Evolutionary conservation across 345 rosid genomes (phyloP), one percentile per base, ranked within the genome.

Genomic region (Litchi chinensis): DNA sequence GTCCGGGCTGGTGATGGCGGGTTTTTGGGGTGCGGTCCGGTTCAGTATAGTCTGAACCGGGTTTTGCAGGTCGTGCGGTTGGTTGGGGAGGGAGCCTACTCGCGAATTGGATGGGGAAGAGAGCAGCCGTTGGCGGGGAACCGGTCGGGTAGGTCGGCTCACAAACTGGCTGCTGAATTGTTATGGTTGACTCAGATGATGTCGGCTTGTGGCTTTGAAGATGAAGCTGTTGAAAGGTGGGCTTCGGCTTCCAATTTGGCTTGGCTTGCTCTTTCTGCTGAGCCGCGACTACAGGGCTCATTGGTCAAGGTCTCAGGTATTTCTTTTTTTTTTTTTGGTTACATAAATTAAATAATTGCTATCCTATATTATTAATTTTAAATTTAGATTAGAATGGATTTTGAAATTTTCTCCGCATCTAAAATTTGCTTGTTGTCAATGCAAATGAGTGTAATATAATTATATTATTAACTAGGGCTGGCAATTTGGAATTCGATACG

Each of bases 131-230:
- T 79, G 72, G 37, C 2, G 37, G 37, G 37, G 37, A 32, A 78
- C 71, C 83, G 83, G 63, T 82, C 84, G 0, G 84, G 84, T 41
- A 74, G 65, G 39, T 82, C 84, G 75, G 88, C 87, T 54, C 97
- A 93, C 88, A 95, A 93, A 76, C 82, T 92, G 62, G 98, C 98
- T 54, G 94, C 95, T 15, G 98, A 95, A 85, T 74, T 95, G 79
- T 85, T 92, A 46, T 95, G 98, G 98, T 77, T 95, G 86, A 86
- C 88, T 48, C 89, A 91, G 89, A 93, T 93, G 73, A 56, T 95
- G 91, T 83, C 76, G 60, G 89, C 46, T 68, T 93, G 90, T 75
- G 95, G 94, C 37, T 90, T 85, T 37, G 93, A 65, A 24, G 91
- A 92, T 75, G 98, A 93, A 64, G 98, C 98, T 15, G 90, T 93